Percentiles rank a stretch among this genome's conserved stretches.
Evolutionary conservation across 768 basidiomycete species (phyloP).

Genomic region (Pleurotus eryngii): DNA sequence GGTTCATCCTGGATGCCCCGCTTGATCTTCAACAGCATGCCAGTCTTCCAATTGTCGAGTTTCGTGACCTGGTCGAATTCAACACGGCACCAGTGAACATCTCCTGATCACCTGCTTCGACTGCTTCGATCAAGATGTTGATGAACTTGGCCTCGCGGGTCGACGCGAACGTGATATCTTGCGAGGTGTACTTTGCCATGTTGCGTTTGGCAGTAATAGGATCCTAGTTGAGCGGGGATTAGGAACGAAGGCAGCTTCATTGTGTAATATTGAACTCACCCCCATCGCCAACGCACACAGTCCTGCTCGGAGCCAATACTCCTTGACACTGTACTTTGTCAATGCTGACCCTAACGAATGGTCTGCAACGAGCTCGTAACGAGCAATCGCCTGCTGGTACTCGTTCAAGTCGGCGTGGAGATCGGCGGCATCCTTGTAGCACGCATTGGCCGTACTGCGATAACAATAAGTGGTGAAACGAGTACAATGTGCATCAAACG

Average conservation of each 20-base stretch:
- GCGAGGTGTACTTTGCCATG: conserved; percentile 69
- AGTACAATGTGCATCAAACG: conserved; percentile 26
- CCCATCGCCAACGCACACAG: conserved; percentile 87
- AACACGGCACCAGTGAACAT: conserved; percentile 78
- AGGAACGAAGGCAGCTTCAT: background rate
- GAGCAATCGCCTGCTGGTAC: conserved; percentile 78
- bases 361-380: conserved; percentile 88
- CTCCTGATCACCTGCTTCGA: conserved; percentile 63
- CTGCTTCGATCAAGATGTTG: conserved; percentile 71
- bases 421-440: conserved; percentile 96
- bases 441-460: conserved; percentile 86
- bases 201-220: conserved; percentile 80
- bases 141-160: conserved; percentile 94
- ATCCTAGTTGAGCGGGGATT: conserved; percentile 50
- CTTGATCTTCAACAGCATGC: conserved; percentile 88
- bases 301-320: conserved; percentile 88
- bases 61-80: conserved; percentile 92
- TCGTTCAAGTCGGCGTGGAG: conserved; percentile 87
- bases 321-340: conserved; percentile 99
- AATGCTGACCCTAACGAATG: conserved; percentile 75
- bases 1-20: conserved; percentile 57
- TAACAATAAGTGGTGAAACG: background rate
- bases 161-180: conserved; percentile 81
- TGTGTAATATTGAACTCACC: conserved; percentile 43
- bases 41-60: conserved; percentile 96